phyloP scores from a whole-genome alignment of 495 filamentous ascomycete genomes.

The Chaetomium cochliodes region DNA sequence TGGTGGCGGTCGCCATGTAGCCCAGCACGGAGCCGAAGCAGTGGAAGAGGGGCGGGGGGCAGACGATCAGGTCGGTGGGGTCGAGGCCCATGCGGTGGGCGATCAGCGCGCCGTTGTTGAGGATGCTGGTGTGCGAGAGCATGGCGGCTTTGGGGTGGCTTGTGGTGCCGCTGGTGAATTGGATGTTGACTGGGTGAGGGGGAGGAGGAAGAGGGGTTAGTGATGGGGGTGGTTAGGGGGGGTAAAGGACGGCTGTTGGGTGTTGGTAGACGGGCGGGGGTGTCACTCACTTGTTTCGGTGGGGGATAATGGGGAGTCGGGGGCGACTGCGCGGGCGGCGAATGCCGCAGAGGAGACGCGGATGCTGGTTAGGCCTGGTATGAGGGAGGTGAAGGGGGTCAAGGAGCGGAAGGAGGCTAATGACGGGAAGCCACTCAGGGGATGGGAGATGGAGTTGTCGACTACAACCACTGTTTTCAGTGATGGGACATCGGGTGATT shows the following conservation, averaged over 20 bases:
- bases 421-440: constrained; percentile 33
- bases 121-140: constrained; percentile 75
- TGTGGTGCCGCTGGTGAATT: constrained; percentile 95
- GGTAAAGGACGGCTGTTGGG: too few relatives aligned
- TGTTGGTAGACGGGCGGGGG: too few relatives aligned
- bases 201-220: too few relatives aligned
- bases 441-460: constrained; percentile 68
- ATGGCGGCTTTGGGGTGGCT: constrained; percentile 88
- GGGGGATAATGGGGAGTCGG: constrained; percentile 54
- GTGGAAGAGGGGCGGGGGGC: constrained; percentile 70
- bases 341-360: constrained; percentile 19
- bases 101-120: constrained; percentile 77
- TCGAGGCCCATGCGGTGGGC: constrained; percentile 66
- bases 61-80: constrained; percentile 63
- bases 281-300: constrained; percentile 55
- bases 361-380: constrained; percentile 31
- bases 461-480: constrained; percentile 71
- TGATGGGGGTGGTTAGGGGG: too few relatives aligned
- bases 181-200: constrained; percentile 65
- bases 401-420: constrained; percentile 30
- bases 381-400: constrained; percentile 56
- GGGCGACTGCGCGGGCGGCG: constrained; percentile 42
- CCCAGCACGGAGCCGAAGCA: constrained; percentile 90
- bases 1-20: constrained; percentile 91
- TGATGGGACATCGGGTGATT: constrained; percentile 65